A percentile compares a stretch with the other conserved stretches of the same genome.
phyloP scores from a whole-genome alignment of 208 protist species.

The Acanthamoeba triangularis region DNA sequence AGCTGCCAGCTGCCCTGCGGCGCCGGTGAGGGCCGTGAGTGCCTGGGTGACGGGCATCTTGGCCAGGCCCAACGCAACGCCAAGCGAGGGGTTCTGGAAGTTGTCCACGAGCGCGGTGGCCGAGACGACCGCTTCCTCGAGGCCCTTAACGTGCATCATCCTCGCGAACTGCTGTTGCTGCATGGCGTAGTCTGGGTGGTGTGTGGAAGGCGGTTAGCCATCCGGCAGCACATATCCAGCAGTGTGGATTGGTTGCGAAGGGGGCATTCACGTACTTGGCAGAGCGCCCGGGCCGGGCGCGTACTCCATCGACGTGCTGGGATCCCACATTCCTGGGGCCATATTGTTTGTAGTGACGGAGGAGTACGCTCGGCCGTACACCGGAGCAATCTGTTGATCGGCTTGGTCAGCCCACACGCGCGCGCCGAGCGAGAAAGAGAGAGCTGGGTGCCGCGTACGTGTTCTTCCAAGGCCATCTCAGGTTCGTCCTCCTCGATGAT shows the following conservation, averaged over 20 bases:
- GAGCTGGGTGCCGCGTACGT: not conserved
- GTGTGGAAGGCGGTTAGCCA: not conserved
- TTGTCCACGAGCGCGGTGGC: constrained; percentile 5
- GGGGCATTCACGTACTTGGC: not conserved
- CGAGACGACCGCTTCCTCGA: not conserved
- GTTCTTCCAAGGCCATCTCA: constrained; percentile 62
- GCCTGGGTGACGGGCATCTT: constrained; percentile 60
- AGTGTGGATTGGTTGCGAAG: not conserved
- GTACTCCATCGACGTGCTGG: constrained; percentile 7
- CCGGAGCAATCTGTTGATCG: constrained; percentile 4
- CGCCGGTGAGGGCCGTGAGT: constrained; percentile 2
- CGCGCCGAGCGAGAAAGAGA: not conserved
- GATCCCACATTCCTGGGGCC: not conserved
- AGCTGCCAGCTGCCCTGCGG: not conserved
- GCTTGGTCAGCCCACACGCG: not conserved
- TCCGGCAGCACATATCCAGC: no score
- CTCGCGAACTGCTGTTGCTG: constrained; percentile 57
- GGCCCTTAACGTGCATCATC: constrained; percentile 39
- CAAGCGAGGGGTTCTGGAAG: constrained; percentile 28
- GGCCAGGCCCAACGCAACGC: constrained; percentile 38
- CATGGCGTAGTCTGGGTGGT: constrained; percentile 9
- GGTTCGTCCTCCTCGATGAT: constrained; percentile 61
- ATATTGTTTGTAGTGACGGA: not conserved
- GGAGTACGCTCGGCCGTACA: constrained; percentile 33
- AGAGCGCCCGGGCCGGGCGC: not conserved